Conservation (phyloP, 768 basidiomycete genomes). For the Atractiella rhizophila region DNA sequence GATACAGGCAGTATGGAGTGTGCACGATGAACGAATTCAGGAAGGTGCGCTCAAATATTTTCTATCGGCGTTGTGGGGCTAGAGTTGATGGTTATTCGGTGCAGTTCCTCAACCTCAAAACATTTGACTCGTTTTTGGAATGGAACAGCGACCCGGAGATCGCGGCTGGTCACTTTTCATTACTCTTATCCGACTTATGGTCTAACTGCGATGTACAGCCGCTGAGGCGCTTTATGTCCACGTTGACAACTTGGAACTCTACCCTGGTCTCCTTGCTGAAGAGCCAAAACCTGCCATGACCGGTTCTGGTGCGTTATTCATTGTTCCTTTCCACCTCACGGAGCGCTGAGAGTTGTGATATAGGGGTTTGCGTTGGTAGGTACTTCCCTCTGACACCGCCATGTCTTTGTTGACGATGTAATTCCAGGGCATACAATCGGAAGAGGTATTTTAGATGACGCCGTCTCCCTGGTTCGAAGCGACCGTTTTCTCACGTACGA, state of each 20-base stretch:
- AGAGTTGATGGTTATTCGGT: neutral
- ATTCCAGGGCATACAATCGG: conserved; percentile 67
- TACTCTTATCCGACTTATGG: neutral
- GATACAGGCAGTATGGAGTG: conserved; percentile 35
- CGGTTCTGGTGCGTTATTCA: too few relatives aligned
- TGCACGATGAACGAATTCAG: conserved; percentile 31
- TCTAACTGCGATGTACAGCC: conserved; percentile 35
- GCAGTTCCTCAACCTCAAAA: neutral
- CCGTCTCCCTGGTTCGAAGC: conserved; percentile 17
- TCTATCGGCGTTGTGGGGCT: neutral
- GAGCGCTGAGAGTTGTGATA: too few relatives aligned
- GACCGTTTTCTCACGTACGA: conserved; percentile 56
- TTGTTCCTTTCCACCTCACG: too few relatives aligned
- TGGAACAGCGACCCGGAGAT: conserved; percentile 20
- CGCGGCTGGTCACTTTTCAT: neutral
- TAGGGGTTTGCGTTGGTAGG: too few relatives aligned
- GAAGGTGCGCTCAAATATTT: too few relatives aligned
- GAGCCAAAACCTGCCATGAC: conserved; percentile 38
- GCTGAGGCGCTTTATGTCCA: conserved; percentile 41
- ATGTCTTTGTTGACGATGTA: too few relatives aligned
- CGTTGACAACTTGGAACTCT: conserved; percentile 56
- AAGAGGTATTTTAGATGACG: conserved; percentile 40
- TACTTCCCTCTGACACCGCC: too few relatives aligned
- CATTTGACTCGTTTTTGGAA: conserved; percentile 15
- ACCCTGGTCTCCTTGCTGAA: conserved; percentile 35